These are phyloP conservation scores for Prunus mira DNA, from an alignment of 306 rosid species.

Conservation along the genomic window DNA sequence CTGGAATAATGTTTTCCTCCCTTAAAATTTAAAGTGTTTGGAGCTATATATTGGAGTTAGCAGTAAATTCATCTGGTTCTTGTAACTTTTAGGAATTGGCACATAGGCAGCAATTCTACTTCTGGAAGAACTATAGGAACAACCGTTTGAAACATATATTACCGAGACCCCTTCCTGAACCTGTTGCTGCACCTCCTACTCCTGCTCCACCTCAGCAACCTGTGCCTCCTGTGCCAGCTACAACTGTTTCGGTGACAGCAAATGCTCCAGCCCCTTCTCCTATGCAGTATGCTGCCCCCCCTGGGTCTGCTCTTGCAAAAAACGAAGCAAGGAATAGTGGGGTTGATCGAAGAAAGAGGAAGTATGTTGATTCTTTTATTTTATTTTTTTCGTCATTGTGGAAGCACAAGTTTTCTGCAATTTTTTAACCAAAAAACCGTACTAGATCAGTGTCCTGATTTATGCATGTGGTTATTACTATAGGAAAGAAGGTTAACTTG, in stretches of 20 bases:
- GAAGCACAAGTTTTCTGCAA: not conserved
- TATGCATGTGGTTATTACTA: conserved; percentile 21
- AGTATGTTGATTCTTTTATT: conserved; percentile 30
- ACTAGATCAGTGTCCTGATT: conserved; percentile 19
- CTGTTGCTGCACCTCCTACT: conserved; percentile 49
- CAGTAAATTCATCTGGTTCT: not conserved
- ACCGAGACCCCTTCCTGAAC: conserved; percentile 81
- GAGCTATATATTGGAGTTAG: not conserved
- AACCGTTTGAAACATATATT: conserved; percentile 85
- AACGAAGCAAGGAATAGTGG: conserved; percentile 66
- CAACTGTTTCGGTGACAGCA: conserved; percentile 41
- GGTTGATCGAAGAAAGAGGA: conserved; percentile 85
- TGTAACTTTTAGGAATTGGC: conserved; percentile 64
- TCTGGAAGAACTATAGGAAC: conserved; percentile 95
- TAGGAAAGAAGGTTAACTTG: conserved; percentile 48
- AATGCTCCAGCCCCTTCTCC: conserved; percentile 64
- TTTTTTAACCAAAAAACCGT: not conserved
- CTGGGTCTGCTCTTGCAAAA: conserved; percentile 62
- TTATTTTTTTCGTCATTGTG: not conserved
- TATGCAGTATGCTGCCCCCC: conserved; percentile 65
- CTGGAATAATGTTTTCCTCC: not conserved
- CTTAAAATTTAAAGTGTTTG: not conserved
- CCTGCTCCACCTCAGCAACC: conserved; percentile 52
- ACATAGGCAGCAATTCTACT: conserved; percentile 95
- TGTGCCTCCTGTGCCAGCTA: conserved; percentile 51